A percentile compares a stretch with the other conserved stretches of the same genome.
These are phyloP conservation scores for Mycena latifolia DNA, from an alignment of 768 basidiomycete genomes.

Conservation along the genomic window DNA sequence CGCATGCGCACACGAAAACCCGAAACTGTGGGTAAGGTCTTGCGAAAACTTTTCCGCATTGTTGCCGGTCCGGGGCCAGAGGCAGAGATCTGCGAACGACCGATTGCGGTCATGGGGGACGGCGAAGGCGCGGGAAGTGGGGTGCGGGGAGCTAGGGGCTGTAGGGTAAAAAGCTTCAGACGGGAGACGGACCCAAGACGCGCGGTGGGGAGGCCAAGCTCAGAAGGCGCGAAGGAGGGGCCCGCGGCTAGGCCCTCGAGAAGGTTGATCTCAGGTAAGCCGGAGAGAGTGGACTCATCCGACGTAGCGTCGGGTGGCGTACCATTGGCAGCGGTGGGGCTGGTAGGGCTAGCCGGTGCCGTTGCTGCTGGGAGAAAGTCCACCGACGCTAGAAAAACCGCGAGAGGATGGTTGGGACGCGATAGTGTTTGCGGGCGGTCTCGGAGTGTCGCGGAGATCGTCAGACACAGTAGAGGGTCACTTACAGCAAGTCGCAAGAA, in stretches of 20 bases:
- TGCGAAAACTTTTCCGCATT: constrained; percentile 88
- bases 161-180: constrained; percentile 73
- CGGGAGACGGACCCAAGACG: constrained; percentile 80
- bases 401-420: constrained; percentile 58
- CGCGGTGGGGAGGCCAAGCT: constrained; percentile 71
- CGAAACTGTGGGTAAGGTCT: constrained; percentile 81
- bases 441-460: constrained; percentile 88
- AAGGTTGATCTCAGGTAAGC: constrained; percentile 77
- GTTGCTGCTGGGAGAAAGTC: constrained; percentile 51
- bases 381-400: constrained; percentile 51
- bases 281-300: constrained; percentile 55
- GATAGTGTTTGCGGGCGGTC: constrained; percentile 72
- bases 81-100: constrained; percentile 31
- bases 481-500: constrained; percentile 77
- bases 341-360: constrained; percentile 32
- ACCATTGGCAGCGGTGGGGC: constrained; percentile 46
- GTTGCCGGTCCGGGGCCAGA: constrained; percentile 65
- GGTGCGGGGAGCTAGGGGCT: constrained; percentile 59
- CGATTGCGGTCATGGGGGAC: constrained; percentile 62
- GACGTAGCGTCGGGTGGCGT: constrained; percentile 39
- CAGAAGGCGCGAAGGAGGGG: constrained; percentile 41
- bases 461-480: constrained; percentile 87
- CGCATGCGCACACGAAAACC: constrained; percentile 94
- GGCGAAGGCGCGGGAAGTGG: constrained; percentile 57
- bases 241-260: constrained; percentile 77